Evolutionary conservation across 768 basidiomycete species (phyloP), one percentile per base, ranked within the genome.

Genomic region (Naganishia antarctica): DNA sequence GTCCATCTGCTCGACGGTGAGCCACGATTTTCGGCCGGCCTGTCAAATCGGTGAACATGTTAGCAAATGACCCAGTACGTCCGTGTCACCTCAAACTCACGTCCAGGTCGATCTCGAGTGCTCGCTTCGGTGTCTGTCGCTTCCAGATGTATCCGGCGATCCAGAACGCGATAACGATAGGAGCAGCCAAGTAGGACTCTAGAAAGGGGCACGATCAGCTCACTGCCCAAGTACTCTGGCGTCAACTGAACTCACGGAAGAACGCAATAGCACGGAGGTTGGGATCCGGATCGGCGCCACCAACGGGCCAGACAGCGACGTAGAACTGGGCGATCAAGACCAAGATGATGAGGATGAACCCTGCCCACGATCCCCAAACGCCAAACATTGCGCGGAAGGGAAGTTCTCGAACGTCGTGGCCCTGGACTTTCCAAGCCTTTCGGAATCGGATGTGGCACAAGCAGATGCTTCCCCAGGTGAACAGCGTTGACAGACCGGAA

Each of bases 401-500:
- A 18, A 86, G 75, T 71, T 86, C 85, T 1, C 76, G 74, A 9
- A 85, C 74, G 1, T 75, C 70, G 63, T 82, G 80, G 21, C 82
- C 82, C 51, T 85, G 84, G 0, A 80, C 81, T 46, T 71, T 74
- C 79, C 84, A 87, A 3, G 85, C 86, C n/a, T 72, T 69, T 25
- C 85, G 82, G 79, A 88, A 87, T 31, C 85, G 83, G 37, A 87
- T 71, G 83, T 64, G 63, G 51, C 65, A 66, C 43, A 66, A 21
- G 26, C 65, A 66, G 64, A 86, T 84, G 29, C 83, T 81, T 26
- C 81, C 82, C 86, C 87, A 88, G 44, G 85, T 84, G 64, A 87
- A 81, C 51, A 88, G 78, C 1, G 85, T 84, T 1, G 84, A 85
- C 47, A 87, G 84, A 44, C 86, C 85, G 8, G 84, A 84, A 58